Percentiles rank a stretch among this genome's conserved stretches.
These are phyloP conservation scores for Fraxinus sp. DNA, from an alignment of 305 asterid genomes.

Conservation along the genomic window DNA sequence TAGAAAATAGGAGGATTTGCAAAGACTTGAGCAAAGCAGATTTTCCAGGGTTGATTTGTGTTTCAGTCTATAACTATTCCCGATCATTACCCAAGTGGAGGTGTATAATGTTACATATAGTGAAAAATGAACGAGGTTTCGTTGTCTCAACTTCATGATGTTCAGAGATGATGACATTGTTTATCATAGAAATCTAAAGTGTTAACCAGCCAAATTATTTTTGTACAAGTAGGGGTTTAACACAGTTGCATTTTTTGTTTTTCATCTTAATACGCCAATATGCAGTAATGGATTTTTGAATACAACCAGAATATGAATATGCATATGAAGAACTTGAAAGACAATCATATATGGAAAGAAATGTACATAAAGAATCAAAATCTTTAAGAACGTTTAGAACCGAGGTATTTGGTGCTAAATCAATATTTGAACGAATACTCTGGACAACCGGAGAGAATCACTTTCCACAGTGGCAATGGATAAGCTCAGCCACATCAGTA, in stretches of 20 bases:
- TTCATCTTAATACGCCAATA: not conserved
- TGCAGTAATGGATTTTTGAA: not conserved
- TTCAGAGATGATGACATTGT: slow-evolving; percentile 21
- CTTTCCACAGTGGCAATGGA: not conserved
- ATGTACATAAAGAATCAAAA: not conserved
- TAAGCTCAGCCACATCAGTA: not conserved
- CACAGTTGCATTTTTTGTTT: not conserved
- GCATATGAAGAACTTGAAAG: not conserved
- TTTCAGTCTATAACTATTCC: slow-evolving; percentile 48
- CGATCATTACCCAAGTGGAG: slow-evolving; percentile 97
- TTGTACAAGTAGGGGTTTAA: not conserved
- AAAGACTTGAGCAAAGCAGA: slow-evolving; percentile 50
- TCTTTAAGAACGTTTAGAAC: not conserved
- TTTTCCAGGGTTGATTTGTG: slow-evolving; percentile 23
- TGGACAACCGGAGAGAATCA: not conserved
- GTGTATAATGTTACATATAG: slow-evolving; percentile 46
- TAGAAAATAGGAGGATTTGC: slow-evolving; percentile 26
- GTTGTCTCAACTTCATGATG: slow-evolving; percentile 26
- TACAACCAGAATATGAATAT: not conserved
- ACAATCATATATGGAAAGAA: not conserved
- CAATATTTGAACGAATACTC: not conserved
- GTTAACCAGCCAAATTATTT: not conserved
- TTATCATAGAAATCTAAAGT: not conserved
- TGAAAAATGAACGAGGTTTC: slow-evolving; percentile 24
- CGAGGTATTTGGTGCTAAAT: not conserved